Percentiles rank a stretch among this genome's conserved stretches.
Conservation (phyloP, 371 early-diverging fungal genomes). For the Capillidium heterosporum region DNA sequence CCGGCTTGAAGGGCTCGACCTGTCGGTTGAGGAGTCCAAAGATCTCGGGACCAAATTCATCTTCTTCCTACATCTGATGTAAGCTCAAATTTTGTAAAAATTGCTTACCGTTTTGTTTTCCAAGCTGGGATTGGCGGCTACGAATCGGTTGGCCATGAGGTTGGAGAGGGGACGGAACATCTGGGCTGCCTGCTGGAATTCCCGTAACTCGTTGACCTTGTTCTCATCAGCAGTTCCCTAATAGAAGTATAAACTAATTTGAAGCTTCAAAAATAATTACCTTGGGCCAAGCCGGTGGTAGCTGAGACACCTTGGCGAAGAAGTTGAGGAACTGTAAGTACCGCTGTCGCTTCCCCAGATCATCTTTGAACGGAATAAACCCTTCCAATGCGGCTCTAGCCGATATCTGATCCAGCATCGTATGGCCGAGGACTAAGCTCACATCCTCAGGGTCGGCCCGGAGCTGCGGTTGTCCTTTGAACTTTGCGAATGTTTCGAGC, state of each 20-base stretch:
- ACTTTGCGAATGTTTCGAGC: conserved; percentile 30
- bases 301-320: neutral
- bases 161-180: conserved; percentile 57
- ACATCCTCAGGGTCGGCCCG: conserved; percentile 8
- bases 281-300: conserved; percentile 5
- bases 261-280: conserved; percentile 11
- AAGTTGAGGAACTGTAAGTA: conserved; percentile 52
- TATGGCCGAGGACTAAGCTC: neutral
- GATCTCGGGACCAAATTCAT: too few relatives aligned
- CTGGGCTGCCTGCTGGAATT: conserved; percentile 66
- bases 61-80: too few relatives aligned
- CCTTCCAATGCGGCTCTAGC: conserved; percentile 61
- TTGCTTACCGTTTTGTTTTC: too few relatives aligned
- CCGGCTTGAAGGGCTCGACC: too few relatives aligned
- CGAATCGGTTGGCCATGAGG: conserved; percentile 63
- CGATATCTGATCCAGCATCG: conserved; percentile 33
- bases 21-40: too few relatives aligned
- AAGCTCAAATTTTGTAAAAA: too few relatives aligned
- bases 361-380: conserved; percentile 69
- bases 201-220: conserved; percentile 43
- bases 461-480: conserved; percentile 11
- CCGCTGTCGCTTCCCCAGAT: conserved; percentile 51
- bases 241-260: neutral
- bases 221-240: conserved; percentile 30
- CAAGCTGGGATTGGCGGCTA: neutral